phyloP scores from a whole-genome alignment of 495 filamentous ascomycete species.

The Penicillium turbatum region DNA sequence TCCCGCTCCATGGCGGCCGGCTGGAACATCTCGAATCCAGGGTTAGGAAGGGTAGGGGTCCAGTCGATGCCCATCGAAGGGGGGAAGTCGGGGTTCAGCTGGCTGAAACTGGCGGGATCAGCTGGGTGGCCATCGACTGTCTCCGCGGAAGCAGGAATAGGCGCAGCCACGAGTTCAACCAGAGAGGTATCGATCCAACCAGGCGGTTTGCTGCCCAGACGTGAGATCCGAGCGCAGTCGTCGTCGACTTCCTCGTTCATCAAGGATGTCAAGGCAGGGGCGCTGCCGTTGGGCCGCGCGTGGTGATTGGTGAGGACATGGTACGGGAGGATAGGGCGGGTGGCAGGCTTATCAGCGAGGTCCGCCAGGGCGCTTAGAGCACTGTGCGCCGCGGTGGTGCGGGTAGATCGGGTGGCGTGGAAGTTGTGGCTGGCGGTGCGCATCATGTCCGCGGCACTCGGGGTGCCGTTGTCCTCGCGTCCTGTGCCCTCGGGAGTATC shows the following conservation, averaged over 20 bases:
- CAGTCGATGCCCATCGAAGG: constrained; percentile 34
- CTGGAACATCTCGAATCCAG: constrained; percentile 22
- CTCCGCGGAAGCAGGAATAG: constrained; percentile 21
- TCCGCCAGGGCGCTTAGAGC: constrained; percentile 59
- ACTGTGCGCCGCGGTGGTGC: constrained; percentile 49
- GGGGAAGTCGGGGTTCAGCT: constrained; percentile 44
- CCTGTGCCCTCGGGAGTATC: constrained; percentile 45
- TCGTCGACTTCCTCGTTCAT: constrained; percentile 55
- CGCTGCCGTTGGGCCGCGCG: constrained; percentile 40
- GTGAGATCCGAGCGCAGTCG: constrained; percentile 56
- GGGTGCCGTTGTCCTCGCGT: constrained; percentile 52
- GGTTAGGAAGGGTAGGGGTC: constrained; percentile 20
- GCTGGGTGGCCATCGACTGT: constrained; percentile 28
- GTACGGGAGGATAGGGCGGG: constrained; percentile 60
- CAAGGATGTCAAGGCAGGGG: constrained; percentile 49
- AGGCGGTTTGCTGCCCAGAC: constrained; percentile 30
- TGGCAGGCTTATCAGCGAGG: constrained; percentile 59
- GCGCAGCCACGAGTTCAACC: constrained; percentile 34
- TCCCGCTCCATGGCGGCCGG: constrained; percentile 24
- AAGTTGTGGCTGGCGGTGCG: constrained; percentile 59
- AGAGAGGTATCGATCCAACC: constrained; percentile 39
- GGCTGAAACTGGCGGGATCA: constrained; percentile 34
- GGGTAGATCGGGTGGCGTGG: constrained; percentile 70
- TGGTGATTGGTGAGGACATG: constrained; percentile 51
- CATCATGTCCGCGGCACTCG: constrained; percentile 61